Percentiles rank a stretch among this genome's conserved stretches.
These are phyloP conservation scores for Ogataea thermomethanolica DNA, from an alignment of 805 yeast genomes.

Conservation along the genomic window DNA sequence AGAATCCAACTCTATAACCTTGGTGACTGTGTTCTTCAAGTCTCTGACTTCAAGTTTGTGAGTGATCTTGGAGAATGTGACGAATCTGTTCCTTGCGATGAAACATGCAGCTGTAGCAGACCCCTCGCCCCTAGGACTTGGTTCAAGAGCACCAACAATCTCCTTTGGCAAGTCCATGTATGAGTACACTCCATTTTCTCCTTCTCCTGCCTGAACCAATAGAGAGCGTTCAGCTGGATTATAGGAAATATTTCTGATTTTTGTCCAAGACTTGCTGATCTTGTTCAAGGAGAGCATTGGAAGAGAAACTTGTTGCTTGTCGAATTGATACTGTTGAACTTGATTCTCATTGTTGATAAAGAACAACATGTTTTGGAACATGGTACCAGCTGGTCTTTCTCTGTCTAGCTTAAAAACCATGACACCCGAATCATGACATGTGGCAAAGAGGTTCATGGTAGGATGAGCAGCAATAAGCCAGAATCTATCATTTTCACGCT, in stretches of 20 bases:
- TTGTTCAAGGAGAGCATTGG: conserved; percentile 83
- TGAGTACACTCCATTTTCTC: conserved; percentile 64
- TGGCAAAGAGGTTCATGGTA: conserved; percentile 84
- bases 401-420: conserved; percentile 97
- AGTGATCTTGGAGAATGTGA: conserved; percentile 62
- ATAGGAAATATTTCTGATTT: conserved; percentile 79
- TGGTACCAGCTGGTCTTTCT: conserved; percentile 89
- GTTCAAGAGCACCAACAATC: conserved; percentile 91
- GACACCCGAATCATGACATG: conserved; percentile 95
- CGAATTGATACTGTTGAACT: conserved; percentile 74
- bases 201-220: conserved; percentile 75
- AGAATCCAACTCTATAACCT: conserved; percentile 65
- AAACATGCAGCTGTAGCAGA: conserved; percentile 83
- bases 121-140: conserved; percentile 75
- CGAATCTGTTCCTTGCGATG: conserved; percentile 93
- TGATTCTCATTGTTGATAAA: conserved; percentile 83
- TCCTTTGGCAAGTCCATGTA: conserved; percentile 78
- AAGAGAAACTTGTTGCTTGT: conserved; percentile 57
- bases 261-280: conserved; percentile 82
- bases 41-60: conserved; percentile 80
- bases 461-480: conserved; percentile 94
- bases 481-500: conserved; percentile 90
- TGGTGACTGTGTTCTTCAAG: conserved; percentile 76
- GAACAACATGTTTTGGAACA: conserved; percentile 67
- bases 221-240: conserved; percentile 91